Base-by-base conservation (phyloP, 495 filamentous ascomycete genomes). In the Neurospora sublineolata region DNA sequence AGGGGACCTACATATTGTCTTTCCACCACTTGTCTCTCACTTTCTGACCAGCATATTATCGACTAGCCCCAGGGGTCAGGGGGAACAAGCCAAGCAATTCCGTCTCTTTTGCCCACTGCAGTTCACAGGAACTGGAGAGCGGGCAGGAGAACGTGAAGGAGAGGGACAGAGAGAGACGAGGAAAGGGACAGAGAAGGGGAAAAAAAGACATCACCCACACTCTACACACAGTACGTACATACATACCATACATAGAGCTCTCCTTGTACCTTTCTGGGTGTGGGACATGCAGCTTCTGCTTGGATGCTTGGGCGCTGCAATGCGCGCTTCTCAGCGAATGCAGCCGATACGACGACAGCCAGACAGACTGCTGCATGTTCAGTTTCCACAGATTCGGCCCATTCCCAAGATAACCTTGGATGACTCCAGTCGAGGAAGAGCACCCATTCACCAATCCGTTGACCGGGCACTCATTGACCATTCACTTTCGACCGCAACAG, bases 331-430 rank as follows among this genome's bases (percentile, higher is more conserved):
- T 68, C 38, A 73, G 70, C 68, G 23, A 75, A 73, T 75, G 73
- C 75, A 76, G 67, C 71, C 72, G 58, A 74, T 71, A 40, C 71
- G 67, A 69, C 68, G 41, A 30, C 46, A 27, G 46, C 23, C 23
- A 58, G 46, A 58, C 46, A 58, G 23, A 58, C 46, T 58, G 46
- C 27, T 52, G 72, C 70, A 44, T 73, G 69, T 46, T n/a, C n/a
- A n/a, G n/a, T n/a, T 74, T 67, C 72, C 74, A 77, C 72, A 72
- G 73, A 72, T 74, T 70, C 72, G 72, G 67, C 75, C 73, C 75
- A 76, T 74, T 72, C 27, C 52, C 52, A 64, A 18, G 52, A 64
- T 18, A 33, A 64, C 52, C 27, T 64, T 64, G 52, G 23, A 60
- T 33, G 27, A 60, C 12, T 60, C 52, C 16, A 16, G 12, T 60